Conservation (phyloP, 208 protist species). For the Eutreptiella sp. region DNA sequence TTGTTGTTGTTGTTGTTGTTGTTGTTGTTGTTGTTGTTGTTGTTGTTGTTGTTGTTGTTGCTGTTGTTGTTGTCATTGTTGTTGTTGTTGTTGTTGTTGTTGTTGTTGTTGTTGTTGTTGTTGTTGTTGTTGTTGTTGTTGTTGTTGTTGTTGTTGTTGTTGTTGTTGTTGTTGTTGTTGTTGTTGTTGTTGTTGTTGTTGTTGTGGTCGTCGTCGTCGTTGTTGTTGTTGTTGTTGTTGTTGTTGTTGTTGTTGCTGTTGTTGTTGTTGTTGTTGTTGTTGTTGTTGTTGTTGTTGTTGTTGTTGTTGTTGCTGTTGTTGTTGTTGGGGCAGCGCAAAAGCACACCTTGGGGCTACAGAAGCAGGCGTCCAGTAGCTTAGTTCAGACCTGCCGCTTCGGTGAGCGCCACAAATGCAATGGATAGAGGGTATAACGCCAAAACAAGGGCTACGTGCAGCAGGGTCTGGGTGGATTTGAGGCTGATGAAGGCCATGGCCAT, state of each 20-base stretch:
- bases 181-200: conserved; percentile 8
- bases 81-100: conserved; percentile 21
- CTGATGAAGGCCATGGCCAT: conserved; percentile 22
- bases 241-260: conserved; percentile 4
- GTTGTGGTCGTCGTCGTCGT: conserved; percentile 1
- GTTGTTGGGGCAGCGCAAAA: not conserved
- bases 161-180: conserved; percentile 8
- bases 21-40: conserved; percentile 13
- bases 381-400: conserved; percentile 29
- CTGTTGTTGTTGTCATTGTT: conserved; percentile 22
- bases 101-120: conserved; percentile 9
- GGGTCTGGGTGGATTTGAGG: conserved; percentile 5
- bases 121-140: conserved; percentile 16
- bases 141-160: conserved; percentile 18
- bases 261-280: conserved; percentile 4
- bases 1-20: conserved; percentile 20
- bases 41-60: conserved; percentile 11
- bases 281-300: conserved; percentile 4
- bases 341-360: too few relatives aligned
- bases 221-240: conserved; percentile 4
- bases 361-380: too few relatives aligned
- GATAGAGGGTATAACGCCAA: conserved; percentile 25
- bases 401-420: conserved; percentile 19
- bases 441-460: conserved; percentile 3
- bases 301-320: conserved; percentile 4